Evolutionary conservation across 2,329 filamentous ascomycete genomes (phyloP).

Genomic region (Arthroderma sp.): DNA sequence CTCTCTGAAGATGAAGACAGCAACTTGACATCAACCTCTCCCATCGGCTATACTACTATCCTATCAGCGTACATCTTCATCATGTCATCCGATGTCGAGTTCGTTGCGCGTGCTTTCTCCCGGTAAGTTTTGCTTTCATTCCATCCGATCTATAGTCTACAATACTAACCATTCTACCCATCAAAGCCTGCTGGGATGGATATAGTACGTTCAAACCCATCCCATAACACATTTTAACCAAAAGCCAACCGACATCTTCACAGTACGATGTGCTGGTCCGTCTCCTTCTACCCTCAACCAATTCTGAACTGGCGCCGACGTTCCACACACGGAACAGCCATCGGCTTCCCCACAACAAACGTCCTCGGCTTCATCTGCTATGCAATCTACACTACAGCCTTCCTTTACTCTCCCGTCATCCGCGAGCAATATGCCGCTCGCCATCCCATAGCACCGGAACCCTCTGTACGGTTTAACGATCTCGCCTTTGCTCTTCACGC

Average conservation of each 20-base stretch:
- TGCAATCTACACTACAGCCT: constrained; percentile 56
- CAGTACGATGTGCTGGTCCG: constrained; percentile 59
- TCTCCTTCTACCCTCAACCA: constrained; percentile 86
- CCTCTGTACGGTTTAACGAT: constrained; percentile 83
- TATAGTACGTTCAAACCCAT: constrained; percentile 40
- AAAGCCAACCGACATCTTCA: constrained; percentile 1
- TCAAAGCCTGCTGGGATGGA: constrained; percentile 56
- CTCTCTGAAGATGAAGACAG: too few relatives aligned
- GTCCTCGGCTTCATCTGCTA: constrained; percentile 55
- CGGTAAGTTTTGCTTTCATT: constrained; percentile 20
- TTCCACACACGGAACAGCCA: constrained; percentile 69
- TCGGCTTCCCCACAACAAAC: constrained; percentile 70
- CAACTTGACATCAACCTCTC: too few relatives aligned
- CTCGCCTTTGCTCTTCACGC: constrained; percentile 77
- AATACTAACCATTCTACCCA: constrained; percentile 15
- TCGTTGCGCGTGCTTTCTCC: constrained; percentile 29
- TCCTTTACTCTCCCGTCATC: constrained; percentile 68
- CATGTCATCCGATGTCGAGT: constrained; percentile 22
- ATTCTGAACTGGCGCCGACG: constrained; percentile 64
- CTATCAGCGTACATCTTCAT: too few relatives aligned
- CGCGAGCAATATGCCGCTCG: constrained; percentile 71
- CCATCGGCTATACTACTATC: too few relatives aligned
- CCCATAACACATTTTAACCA: neutral
- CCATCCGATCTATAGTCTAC: neutral
- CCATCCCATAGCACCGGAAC: constrained; percentile 57